Conservation (phyloP, 2,329 filamentous ascomycete species). For the Phialophora verrucosa region DNA sequence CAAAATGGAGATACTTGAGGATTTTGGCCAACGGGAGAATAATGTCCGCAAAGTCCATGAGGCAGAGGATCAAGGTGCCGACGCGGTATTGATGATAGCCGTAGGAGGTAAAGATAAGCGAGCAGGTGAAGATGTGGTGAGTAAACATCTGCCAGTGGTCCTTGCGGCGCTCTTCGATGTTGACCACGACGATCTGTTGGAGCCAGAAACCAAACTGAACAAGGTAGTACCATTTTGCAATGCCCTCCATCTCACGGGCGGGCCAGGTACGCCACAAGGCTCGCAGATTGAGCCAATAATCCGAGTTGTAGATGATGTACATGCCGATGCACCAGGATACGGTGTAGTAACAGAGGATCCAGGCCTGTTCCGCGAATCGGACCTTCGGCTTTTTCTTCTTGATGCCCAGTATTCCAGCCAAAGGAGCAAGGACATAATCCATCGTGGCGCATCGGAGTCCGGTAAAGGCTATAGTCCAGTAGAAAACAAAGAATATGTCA, state of each 20-base stretch:
- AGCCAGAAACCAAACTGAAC: conserved; percentile 91
- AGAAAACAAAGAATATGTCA: conserved; percentile 76
- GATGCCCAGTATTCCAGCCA: conserved; percentile 75
- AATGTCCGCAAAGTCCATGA: conserved; percentile 94
- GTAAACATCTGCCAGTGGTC: conserved; percentile 96
- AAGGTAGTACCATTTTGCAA: conserved; percentile 88
- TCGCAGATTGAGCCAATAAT: conserved; percentile 76
- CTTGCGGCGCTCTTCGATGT: conserved; percentile 92
- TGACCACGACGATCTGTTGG: conserved; percentile 90
- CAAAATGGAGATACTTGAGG: conserved; percentile 84
- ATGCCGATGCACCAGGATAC: conserved; percentile 83
- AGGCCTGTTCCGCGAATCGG: conserved; percentile 92
- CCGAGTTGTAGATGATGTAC: conserved; percentile 78
- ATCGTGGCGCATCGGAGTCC: conserved; percentile 82
- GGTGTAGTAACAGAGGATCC: conserved; percentile 83
- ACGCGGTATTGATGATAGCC: conserved; percentile 85
- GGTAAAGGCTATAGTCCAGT: conserved; percentile 84
- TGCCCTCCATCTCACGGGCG: conserved; percentile 71
- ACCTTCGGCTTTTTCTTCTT: conserved; percentile 73
- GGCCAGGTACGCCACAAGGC: conserved; percentile 89
- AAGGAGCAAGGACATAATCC: conserved; percentile 82
- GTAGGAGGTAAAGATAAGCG: conserved; percentile 81
- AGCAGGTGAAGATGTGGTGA: conserved; percentile 89
- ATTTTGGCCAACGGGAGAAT: conserved; percentile 92
- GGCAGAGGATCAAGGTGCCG: conserved; percentile 82